Evolutionary conservation across 1,284 basidiomycete genomes (phyloP).

Genomic region (Afroboletus lepidellus): DNA sequence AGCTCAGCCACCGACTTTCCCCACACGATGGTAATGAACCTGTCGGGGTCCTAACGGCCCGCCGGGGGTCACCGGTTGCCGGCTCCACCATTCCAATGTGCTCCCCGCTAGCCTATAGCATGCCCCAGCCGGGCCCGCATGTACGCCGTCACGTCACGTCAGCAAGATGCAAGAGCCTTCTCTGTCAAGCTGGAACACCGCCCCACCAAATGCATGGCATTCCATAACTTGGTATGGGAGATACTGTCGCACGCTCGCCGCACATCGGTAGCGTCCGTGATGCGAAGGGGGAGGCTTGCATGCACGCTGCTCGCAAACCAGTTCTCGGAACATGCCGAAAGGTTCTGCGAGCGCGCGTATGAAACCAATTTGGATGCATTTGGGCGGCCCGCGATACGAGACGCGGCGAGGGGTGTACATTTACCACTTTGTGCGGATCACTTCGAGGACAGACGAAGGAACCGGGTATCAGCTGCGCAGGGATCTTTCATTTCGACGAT

Average conservation of each 20-base stretch:
- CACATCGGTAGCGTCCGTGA: not conserved
- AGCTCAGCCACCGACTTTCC: not conserved
- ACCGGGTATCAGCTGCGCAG: not conserved
- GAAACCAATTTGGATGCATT: not conserved
- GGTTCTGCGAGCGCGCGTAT: not conserved
- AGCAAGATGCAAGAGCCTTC: slow-evolving; percentile 5
- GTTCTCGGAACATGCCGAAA: not conserved
- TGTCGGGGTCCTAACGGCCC: slow-evolving; percentile 1
- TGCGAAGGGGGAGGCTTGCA: not conserved
- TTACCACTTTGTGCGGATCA: not conserved
- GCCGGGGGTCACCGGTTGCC: not conserved
- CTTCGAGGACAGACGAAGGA: slow-evolving; percentile 1
- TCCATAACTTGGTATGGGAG: not conserved
- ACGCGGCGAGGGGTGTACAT: not conserved
- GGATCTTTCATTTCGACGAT: not conserved
- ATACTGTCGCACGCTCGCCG: not conserved
- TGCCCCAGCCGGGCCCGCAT: not conserved
- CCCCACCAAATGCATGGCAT: not conserved
- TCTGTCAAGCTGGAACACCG: slow-evolving; percentile 3
- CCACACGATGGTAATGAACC: not conserved
- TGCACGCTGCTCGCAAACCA: not conserved
- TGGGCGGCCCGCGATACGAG: not conserved
- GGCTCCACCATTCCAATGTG: slow-evolving; percentile 1
- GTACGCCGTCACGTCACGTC: slow-evolving; percentile 19
- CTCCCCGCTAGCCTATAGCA: slow-evolving; percentile 3